Evolutionary conservation across 257 asterid species (phyloP).

Genomic region (Schizonepeta tenuifolia): DNA sequence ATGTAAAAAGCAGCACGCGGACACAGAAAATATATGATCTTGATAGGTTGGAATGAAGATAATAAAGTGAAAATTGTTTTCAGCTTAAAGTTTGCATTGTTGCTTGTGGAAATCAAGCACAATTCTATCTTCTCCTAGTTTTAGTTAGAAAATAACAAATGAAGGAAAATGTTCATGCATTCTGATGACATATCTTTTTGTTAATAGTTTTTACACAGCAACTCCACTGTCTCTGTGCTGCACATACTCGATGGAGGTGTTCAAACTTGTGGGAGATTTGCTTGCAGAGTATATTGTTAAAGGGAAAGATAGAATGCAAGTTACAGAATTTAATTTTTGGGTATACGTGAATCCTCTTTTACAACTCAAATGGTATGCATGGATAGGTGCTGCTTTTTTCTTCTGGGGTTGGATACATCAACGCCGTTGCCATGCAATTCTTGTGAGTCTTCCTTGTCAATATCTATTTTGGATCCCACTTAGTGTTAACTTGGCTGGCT

Average conservation of each 20-base stretch:
- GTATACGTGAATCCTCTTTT: conserved; percentile 61
- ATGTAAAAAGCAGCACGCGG: not conserved
- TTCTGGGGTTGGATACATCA: conserved; percentile 90
- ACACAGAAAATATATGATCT: not conserved
- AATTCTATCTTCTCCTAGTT: not conserved
- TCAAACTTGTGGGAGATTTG: conserved; percentile 46
- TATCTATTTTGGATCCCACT: not conserved
- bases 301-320: conserved; percentile 67
- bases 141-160: conserved; percentile 2
- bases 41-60: not conserved
- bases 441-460: conserved; percentile 49
- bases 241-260: conserved; percentile 56
- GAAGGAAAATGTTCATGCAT: not conserved
- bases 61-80: not conserved
- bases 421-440: conserved; percentile 72
- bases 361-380: conserved; percentile 68
- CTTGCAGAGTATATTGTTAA: conserved; percentile 58
- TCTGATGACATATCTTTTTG: conserved; percentile 39
- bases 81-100: not conserved
- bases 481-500: not conserved
- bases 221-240: conserved; percentile 90
- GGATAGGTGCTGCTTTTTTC: conserved; percentile 78
- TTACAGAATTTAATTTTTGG: conserved; percentile 48
- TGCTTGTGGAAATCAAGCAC: conserved; percentile 9
- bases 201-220: conserved; percentile 74